phyloP scores from a whole-genome alignment of 2,329 filamentous ascomycete genomes.

The Hypoxylon sp. region DNA sequence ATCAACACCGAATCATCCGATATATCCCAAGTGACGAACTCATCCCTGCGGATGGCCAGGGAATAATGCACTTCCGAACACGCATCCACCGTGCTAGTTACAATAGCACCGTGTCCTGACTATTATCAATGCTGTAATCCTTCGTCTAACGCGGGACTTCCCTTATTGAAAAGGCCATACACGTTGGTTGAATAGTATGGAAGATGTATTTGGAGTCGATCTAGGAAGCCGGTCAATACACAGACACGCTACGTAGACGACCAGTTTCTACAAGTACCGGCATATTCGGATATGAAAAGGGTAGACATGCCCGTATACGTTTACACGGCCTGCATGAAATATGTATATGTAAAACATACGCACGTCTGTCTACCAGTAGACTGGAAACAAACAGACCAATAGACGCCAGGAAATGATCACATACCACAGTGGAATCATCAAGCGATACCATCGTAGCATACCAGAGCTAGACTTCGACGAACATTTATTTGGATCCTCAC shows the following conservation, averaged over 20 bases:
- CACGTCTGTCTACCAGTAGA: neutral
- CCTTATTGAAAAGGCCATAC: neutral
- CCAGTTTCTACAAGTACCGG: neutral
- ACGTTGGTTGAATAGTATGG: no score
- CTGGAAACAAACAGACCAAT: neutral
- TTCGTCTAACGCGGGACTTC: neutral
- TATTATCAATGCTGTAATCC: neutral
- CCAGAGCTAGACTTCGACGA: constrained; percentile 8
- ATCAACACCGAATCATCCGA: neutral
- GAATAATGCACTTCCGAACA: no score
- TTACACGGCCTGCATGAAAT: neutral
- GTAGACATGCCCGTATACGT: neutral
- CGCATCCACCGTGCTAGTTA: no score
- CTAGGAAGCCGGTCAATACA: neutral
- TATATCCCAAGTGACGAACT: neutral
- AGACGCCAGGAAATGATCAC: neutral
- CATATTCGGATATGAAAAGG: constrained; percentile 8
- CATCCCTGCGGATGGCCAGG: neutral
- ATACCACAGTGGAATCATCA: neutral
- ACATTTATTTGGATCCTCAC: neutral
- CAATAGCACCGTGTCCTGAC: no score
- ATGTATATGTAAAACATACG: constrained; percentile 14
- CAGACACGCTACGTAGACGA: neutral
- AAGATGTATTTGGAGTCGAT: neutral
- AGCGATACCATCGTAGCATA: neutral